These are phyloP conservation scores for Lophiotrema nucula DNA, from an alignment of 495 filamentous ascomycete species.

Conservation along the genomic window DNA sequence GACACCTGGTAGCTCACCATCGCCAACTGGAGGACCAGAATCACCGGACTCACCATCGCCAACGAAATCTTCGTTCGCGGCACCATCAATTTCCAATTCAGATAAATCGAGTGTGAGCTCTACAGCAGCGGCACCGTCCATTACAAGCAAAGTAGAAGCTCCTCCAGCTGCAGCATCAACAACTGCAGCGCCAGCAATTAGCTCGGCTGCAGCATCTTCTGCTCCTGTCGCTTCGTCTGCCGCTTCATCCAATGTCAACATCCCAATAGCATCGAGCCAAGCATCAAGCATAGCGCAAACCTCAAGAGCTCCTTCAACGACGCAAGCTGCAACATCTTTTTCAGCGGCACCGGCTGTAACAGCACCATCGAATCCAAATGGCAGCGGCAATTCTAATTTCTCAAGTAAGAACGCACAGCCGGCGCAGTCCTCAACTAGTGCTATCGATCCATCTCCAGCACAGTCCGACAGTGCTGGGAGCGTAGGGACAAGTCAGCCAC, in stretches of 20 bases:
- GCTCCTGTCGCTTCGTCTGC: neutral
- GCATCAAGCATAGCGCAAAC: neutral
- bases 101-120: neutral
- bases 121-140: neutral
- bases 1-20: neutral
- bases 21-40: slow-evolving; percentile 6
- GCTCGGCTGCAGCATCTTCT: neutral
- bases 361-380: too few species aligned
- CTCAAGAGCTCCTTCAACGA: too few species aligned
- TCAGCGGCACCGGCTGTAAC: too few species aligned
- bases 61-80: neutral
- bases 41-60: slow-evolving; percentile 9
- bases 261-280: neutral
- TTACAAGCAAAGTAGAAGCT: neutral
- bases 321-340: too few species aligned
- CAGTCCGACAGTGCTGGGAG: neutral
- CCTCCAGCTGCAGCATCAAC: neutral
- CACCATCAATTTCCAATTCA: neutral
- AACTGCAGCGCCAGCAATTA: neutral
- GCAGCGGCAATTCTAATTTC: neutral
- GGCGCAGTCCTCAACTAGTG: neutral
- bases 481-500: neutral
- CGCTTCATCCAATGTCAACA: neutral
- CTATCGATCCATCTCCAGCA: neutral
- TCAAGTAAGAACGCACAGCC: neutral